phyloP scores from a whole-genome alignment of 2,329 filamentous ascomycete genomes.

The Fusarium anthophilum region DNA sequence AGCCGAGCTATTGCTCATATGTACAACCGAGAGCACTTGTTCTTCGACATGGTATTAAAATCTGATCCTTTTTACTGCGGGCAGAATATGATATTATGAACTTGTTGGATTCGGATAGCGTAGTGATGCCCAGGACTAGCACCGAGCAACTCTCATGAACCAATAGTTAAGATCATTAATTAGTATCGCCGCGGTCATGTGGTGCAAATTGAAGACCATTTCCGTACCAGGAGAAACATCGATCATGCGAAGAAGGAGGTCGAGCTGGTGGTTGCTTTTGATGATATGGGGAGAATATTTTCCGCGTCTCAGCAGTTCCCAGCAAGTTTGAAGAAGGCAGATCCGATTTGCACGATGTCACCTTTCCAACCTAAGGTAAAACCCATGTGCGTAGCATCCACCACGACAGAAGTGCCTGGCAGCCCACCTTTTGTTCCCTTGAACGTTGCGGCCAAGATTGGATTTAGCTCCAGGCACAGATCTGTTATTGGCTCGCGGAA shows the following conservation, averaged over 20 bases:
- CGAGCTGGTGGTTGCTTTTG: conserved; percentile 8
- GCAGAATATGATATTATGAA: conserved; percentile 7
- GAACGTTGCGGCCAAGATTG: conserved; percentile 22
- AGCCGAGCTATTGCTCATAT: conserved; percentile 8
- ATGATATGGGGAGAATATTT: conserved; percentile 28
- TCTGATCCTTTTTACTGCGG: not conserved
- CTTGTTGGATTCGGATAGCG: conserved; percentile 20
- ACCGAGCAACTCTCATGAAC: not conserved
- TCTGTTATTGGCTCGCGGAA: conserved; percentile 53
- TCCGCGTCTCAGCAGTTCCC: conserved; percentile 23
- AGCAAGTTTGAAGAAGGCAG: conserved; percentile 25
- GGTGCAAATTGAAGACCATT: not conserved
- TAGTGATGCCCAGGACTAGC: conserved; percentile 7
- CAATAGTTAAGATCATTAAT: not conserved
- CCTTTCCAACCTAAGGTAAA: conserved; percentile 30
- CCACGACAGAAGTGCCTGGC: conserved; percentile 2
- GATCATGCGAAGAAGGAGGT: conserved; percentile 1
- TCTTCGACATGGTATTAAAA: not conserved
- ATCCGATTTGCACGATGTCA: conserved; percentile 43
- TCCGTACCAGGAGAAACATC: not conserved
- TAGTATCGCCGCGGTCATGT: not conserved
- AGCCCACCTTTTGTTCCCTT: conserved; percentile 27
- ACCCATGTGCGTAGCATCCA: conserved; percentile 21
- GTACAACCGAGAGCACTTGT: not conserved
- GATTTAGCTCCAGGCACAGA: conserved; percentile 51